Base-by-base conservation (phyloP, 2,329 filamentous ascomycete species). In the Verticillium nonalfalfae region DNA sequence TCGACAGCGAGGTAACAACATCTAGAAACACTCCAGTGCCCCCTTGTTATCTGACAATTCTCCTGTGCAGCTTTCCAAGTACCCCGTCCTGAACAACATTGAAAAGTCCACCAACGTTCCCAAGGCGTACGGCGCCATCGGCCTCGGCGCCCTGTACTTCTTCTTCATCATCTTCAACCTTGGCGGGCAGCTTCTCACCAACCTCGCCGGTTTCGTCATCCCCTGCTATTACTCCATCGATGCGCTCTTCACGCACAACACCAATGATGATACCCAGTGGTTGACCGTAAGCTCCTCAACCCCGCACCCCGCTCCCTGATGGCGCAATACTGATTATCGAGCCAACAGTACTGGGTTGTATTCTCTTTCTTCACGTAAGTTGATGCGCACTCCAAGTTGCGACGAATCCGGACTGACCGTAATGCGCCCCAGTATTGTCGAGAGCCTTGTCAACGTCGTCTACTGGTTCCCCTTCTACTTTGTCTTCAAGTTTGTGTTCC, bases 381-480 rank as follows among this genome's bases (percentile, higher is more conserved):
- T 56, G 11, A n/a, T 57, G 45, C 35, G 50, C 21, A 38, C 31
- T 45, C 59, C 38, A 50, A 67, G 69, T 21, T 35, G 60, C 60
- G 60, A 71, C 63, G 50, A 5, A 15, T 15, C 15, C 21, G 26
- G 54, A 26, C 60, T 59, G 31, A 61, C 35, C 14, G 7, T 10
- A 40, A 3, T 31, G 18, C 11, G 21, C 15, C 57, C 14, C 67
- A 87, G 83, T 65, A 90, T 95, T 58, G 74, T 92, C 69, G 91
- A 96, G 84, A 93, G 90, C 76, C 84, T 90, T 64, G 79, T 96
- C 72, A 93, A 85, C 78, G 90, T 92, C 66, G 90, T 94, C 66
- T 95, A 95, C 85, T 96, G 91, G 91, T 92, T 96, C 83, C 90
- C 95, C 74, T 99, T 99, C 83, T 99, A 99, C 90, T 99, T 91